Base-by-base conservation (phyloP, 176 grass and related monocot species). In the Zoysia japonica region DNA sequence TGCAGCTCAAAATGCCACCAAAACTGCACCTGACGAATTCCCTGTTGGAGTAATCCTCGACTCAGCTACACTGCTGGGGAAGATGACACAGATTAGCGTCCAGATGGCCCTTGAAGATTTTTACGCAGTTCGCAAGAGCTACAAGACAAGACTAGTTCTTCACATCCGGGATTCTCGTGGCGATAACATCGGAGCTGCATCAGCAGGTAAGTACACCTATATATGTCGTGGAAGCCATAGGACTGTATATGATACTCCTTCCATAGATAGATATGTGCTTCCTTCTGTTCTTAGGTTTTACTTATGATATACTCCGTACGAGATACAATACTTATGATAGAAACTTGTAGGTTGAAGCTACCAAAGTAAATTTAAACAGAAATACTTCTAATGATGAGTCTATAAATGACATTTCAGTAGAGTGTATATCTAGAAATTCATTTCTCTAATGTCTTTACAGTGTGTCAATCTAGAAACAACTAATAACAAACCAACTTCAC, bases 41-140 rank as follows among this genome's bases (percentile, higher is more conserved):
- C 53, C 79, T 28, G 87, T 93, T 1, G 91, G 84, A 19, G 83
- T 93, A 4, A 82, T 93, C 40, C 85, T 85, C 1, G 65, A 93
- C 47, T 20, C 69, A 36, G 3, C 8, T 2, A 56, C 81, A 5
- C 5, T 69, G 47, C 52, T 76, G n/a, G 91, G 87, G 0, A 87
- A 85, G 71, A 80, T 82, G 3, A 47, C 79, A 3, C 14, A 40
- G 6, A 93, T 70, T 37, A 82, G 84, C 57, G 81, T 87, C 4
- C 66, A 44, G 1, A 82, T 90, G 81, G 91, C 87, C 1, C 2
- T 90, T 15, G 72, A 87, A 39, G 91, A 90, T 47, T 93, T 93
- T 60, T 87, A 90, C 51, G 17, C 72, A 3, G 71, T 51, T 0
- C 40, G 90, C 28, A 43, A 35, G 0, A 87, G 66, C 55, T 90